Evolutionary conservation across 352 stramenopile genomes (phyloP).

Genomic region (Globisporangium spinosum): DNA sequence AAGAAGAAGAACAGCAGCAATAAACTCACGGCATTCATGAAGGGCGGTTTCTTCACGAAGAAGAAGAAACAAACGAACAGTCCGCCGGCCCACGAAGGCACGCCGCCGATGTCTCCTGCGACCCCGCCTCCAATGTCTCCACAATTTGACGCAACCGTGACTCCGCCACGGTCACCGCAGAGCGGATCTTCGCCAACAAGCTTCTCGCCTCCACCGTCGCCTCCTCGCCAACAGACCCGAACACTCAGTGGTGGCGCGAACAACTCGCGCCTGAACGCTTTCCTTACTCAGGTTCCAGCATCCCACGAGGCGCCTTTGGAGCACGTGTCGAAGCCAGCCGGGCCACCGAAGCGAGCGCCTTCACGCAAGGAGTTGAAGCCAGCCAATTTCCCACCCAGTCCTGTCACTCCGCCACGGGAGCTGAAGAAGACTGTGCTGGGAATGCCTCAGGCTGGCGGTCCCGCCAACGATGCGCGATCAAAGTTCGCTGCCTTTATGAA

Average conservation of each 20-base stretch:
- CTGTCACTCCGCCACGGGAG: conserved; percentile 24
- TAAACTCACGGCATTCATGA: conserved; percentile 82
- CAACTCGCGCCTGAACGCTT: conserved; percentile 65
- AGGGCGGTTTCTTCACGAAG: conserved; percentile 62
- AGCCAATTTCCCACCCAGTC: conserved; percentile 14
- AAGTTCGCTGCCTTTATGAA: conserved; percentile 84
- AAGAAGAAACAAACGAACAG: conserved; percentile 54
- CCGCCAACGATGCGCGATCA: conserved; percentile 41
- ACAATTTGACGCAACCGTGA: conserved; percentile 25
- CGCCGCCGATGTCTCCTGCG: conserved; percentile 42
- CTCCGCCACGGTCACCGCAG: conserved; percentile 21
- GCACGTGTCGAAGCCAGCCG: conserved; percentile 51
- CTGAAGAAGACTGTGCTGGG: conserved; percentile 20
- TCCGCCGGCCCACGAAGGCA: conserved; percentile 39
- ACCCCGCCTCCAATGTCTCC: conserved; percentile 57
- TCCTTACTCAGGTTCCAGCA: conserved; percentile 70
- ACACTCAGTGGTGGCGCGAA: conserved; percentile 47
- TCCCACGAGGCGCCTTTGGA: conserved; percentile 52
- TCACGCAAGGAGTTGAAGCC: conserved; percentile 37
- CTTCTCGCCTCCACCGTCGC: conserved; percentile 19
- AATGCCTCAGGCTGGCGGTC: conserved; percentile 19
- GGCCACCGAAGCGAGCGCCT: conserved; percentile 45
- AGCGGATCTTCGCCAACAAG: conserved; percentile 6
- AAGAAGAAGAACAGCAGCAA: conserved; percentile 58
- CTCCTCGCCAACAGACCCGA: conserved; percentile 30